Base-by-base conservation (phyloP, 495 filamentous ascomycete genomes). In the Parathielavia hyrcaniae region DNA sequence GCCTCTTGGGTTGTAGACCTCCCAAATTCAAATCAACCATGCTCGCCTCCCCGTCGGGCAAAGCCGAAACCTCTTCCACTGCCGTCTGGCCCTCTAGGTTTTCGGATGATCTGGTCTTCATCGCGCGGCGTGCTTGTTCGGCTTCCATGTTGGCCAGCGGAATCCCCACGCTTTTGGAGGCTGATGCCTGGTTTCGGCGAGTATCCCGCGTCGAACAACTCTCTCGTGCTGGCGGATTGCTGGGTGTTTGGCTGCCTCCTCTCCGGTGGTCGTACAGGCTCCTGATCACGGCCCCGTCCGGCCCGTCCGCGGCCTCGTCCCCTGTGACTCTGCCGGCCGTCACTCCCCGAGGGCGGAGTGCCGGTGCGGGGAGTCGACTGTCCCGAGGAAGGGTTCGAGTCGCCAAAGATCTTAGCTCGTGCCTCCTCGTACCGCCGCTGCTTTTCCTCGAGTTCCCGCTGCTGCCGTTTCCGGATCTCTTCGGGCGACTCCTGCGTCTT, bases 371-470 rank as follows among this genome's bases (percentile, higher is more conserved):
- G 72, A 2, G 74, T 66, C 26, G 74, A 71, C 35, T 70, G 66
- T 0, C 73, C 70, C 3, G 76, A 75, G 4, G 74, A 72, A 3
- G 84, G 81, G 43, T 79, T 79, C 9, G 84, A 81, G 17, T 75
- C 76, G 22, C 89, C 90, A 69, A 96, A 91, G n/a, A 95, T 80
- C 67, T 86, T 83, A 63, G 90, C 87, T 13, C 91, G 79, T 3
- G 80, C 87, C 72, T 95, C 90, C 53, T 91, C 85, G 67, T 96
- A 96, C 49, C 86, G 87, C 49, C 84, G 84, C 73, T 92, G 85
- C 75, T 91, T 95, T 71, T 95, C 90, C 64, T 95, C 90, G 5
- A 81, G 78, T 61, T 95, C 89, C 51, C 80, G 78, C 71, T 88
- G 79, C 38, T 90, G 84, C 59, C 85, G 84, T 13, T 82, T 77